Conservation (phyloP, 495 filamentous ascomycete genomes). For the Hypoxylon fragiforme region DNA sequence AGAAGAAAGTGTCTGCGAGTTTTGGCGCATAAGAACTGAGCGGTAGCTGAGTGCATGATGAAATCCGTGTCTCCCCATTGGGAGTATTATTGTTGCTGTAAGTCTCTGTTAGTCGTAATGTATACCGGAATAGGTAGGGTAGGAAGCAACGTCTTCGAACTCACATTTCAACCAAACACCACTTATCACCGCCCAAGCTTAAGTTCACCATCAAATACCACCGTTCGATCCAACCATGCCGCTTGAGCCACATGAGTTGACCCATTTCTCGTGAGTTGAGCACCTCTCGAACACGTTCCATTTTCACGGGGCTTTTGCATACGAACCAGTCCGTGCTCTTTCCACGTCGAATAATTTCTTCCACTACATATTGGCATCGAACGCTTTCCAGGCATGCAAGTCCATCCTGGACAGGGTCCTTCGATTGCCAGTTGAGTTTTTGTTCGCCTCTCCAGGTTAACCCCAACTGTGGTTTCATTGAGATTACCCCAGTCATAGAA, state of each 20-base stretch:
- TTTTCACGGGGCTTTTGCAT: slow-evolving; percentile 55
- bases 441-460: slow-evolving; percentile 48
- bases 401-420: slow-evolving; percentile 58
- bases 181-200: slow-evolving; percentile 72
- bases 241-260: slow-evolving; percentile 65
- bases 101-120: slow-evolving; percentile 8
- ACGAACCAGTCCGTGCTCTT: slow-evolving; percentile 65
- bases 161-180: slow-evolving; percentile 72
- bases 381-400: slow-evolving; percentile 57
- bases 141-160: slow-evolving; percentile 28
- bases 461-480: slow-evolving; percentile 50
- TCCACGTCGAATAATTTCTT: slow-evolving; percentile 64
- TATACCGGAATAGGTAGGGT: too few relatives aligned
- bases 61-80: slow-evolving; percentile 35
- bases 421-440: slow-evolving; percentile 56
- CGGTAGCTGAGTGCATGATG: slow-evolving; percentile 41
- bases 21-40: slow-evolving; percentile 40
- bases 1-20: slow-evolving; percentile 45
- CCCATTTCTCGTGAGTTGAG: slow-evolving; percentile 61
- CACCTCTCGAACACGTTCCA: slow-evolving; percentile 61
- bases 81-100: slow-evolving; percentile 19
- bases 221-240: slow-evolving; percentile 60
- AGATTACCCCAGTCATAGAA: slow-evolving; percentile 64
- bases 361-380: slow-evolving; percentile 59
- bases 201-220: slow-evolving; percentile 72